These are phyloP conservation scores for Geranium incanum DNA, from an alignment of 441 rosid species.

Conservation along the genomic window DNA sequence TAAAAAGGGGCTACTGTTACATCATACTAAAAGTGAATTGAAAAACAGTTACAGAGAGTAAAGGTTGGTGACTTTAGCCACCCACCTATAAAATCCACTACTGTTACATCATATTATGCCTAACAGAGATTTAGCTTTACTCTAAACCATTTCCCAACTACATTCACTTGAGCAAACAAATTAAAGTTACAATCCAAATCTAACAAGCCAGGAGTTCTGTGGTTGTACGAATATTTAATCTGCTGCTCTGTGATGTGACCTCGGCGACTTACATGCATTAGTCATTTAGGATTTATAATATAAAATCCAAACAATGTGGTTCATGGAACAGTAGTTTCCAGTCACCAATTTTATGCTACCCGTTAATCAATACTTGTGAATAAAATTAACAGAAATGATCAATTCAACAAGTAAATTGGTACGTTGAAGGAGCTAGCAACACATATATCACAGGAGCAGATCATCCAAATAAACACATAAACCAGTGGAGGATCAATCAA, in stretches of 20 bases:
- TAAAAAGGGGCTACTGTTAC: background rate
- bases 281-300: background rate
- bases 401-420: background rate
- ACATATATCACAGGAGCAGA: background rate
- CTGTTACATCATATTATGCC: background rate
- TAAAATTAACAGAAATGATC: background rate
- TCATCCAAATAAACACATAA: background rate
- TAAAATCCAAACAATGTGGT: background rate
- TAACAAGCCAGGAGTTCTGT: background rate
- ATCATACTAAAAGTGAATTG: background rate
- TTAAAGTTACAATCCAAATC: background rate
- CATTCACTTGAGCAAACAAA: background rate
- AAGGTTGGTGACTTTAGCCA: background rate
- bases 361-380: background rate
- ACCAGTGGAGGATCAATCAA: background rate
- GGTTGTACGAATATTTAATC: background rate
- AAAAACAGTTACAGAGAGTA: background rate
- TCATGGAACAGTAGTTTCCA: background rate
- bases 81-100: background rate
- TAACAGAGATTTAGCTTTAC: slow-evolving; percentile 6
- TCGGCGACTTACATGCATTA: background rate
- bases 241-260: background rate
- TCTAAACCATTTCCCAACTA: background rate
- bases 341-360: background rate
- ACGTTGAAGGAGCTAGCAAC: background rate